Evolutionary conservation across 116 monocot species (phyloP), one percentile per base, ranked within the genome.

Genomic region (Papilionanthe hybrid): DNA sequence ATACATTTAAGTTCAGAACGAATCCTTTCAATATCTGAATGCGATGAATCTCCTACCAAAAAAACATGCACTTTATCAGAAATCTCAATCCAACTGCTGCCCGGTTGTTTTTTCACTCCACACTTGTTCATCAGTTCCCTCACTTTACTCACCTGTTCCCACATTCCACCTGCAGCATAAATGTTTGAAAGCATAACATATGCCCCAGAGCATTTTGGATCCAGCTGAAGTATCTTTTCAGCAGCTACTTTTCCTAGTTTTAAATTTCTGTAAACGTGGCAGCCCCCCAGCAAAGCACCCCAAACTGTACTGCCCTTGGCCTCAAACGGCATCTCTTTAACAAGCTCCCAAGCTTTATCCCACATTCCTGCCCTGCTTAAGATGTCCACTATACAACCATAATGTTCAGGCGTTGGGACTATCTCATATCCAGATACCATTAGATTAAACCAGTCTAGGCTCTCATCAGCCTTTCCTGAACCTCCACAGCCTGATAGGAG

Each of bases 101-200:
- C 96, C 23, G 88, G 90, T 55, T 85, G 86, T 80, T 96, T 96
- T 71, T 87, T 90, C 49, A 87, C 84, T 30, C 93, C 90, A 56
- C 75, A 79, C 41, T 87, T 83, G 73, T 85, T 93, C 96, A 96
- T 96, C 78, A 86, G 45, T 3, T 80, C 81, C 78, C 96, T 88
- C 30, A 96, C 77, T 50, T 28, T 86, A 68, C 72, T 87, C 12
- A 93, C 96, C 15, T 89, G 90, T 72, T 20, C 48, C 96, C 96
- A 96, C 85, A 83, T 86, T 13, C 90, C 89, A 79, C 76, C 83
- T 37, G 88, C 88, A 29, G 96, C 96, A 83, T 96, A 90, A 67
- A 93, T 90, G 42, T 96, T 96, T 30, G 96, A 96, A 76, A 96
- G 71, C 88, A 93, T 84, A 48, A 96, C 90, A 85, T 91, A 96